These are phyloP conservation scores for Funneliformis caledonium DNA, from an alignment of 371 early-diverging fungal genomes.

Conservation along the genomic window DNA sequence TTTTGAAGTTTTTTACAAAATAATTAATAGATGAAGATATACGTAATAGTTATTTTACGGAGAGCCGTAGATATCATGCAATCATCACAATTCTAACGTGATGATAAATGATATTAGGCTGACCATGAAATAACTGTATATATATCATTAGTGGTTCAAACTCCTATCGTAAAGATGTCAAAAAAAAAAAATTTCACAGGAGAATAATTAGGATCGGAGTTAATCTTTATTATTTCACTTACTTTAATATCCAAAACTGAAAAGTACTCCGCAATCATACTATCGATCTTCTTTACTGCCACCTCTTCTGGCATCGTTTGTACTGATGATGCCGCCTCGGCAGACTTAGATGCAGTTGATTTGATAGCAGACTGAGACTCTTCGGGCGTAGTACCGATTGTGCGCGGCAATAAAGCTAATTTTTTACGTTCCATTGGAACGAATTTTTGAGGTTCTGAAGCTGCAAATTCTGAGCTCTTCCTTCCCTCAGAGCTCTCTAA, in stretches of 20 bases:
- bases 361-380: conserved; percentile 36
- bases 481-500: conserved; percentile 41
- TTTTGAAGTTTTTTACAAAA: background rate
- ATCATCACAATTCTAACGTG: too few relatives aligned
- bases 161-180: too few relatives aligned
- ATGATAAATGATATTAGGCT: too few relatives aligned
- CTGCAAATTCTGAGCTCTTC: background rate
- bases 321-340: conserved; percentile 33
- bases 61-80: too few relatives aligned
- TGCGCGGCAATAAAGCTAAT: background rate
- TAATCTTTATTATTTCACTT: conserved; percentile 25
- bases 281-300: conserved; percentile 65
- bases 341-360: conserved; percentile 38
- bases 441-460: background rate
- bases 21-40: background rate
- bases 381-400: background rate
- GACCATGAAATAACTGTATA: too few relatives aligned
- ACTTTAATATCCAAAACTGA: conserved; percentile 59
- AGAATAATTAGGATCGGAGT: background rate
- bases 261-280: conserved; percentile 74
- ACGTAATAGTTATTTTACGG: too few relatives aligned
- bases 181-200: too few relatives aligned
- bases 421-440: conserved; percentile 6
- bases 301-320: conserved; percentile 54
- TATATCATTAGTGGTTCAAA: too few relatives aligned